phyloP scores from a whole-genome alignment of 169 alveolate genomes.

The Cryptosporidium sp. region DNA sequence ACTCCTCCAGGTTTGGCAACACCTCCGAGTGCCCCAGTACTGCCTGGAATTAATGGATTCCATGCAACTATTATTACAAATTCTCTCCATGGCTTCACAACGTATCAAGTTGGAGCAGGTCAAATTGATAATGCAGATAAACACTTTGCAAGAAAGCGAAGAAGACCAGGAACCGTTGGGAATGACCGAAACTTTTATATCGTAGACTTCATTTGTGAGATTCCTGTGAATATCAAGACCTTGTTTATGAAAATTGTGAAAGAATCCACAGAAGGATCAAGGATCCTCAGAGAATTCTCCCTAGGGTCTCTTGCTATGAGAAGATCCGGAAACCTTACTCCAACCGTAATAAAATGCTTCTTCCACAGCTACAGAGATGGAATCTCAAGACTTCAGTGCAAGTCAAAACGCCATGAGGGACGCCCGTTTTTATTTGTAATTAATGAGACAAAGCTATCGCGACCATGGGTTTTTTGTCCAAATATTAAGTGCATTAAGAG shows the following conservation, averaged over 20 bases:
- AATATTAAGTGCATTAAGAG: slow-evolving; percentile 66
- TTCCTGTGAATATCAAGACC: slow-evolving; percentile 36
- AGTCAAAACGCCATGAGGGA: slow-evolving; percentile 63
- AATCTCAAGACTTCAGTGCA: slow-evolving; percentile 63
- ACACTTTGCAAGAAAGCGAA: slow-evolving; percentile 23
- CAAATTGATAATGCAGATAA: neutral
- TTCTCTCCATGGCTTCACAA: neutral
- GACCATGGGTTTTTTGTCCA: slow-evolving; percentile 76
- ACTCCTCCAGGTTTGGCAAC: slow-evolving; percentile 6
- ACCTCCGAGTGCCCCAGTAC: neutral
- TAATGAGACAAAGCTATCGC: slow-evolving; percentile 67
- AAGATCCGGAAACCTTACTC: slow-evolving; percentile 46
- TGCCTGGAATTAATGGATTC: slow-evolving; percentile 12
- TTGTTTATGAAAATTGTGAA: slow-evolving; percentile 25
- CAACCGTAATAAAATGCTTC: slow-evolving; percentile 52
- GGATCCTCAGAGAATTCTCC: slow-evolving; percentile 29
- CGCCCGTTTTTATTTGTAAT: slow-evolving; percentile 65
- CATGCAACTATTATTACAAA: neutral
- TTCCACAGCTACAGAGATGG: slow-evolving; percentile 74
- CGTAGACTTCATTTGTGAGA: slow-evolving; percentile 65
- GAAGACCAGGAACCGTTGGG: slow-evolving; percentile 1
- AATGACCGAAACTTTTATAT: slow-evolving; percentile 65
- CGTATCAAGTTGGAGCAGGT: neutral
- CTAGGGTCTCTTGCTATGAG: slow-evolving; percentile 73
- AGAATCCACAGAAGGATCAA: slow-evolving; percentile 17